These are phyloP conservation scores for Stropharia rugosoannulata DNA, from an alignment of 768 basidiomycete species.

Conservation along the genomic window DNA sequence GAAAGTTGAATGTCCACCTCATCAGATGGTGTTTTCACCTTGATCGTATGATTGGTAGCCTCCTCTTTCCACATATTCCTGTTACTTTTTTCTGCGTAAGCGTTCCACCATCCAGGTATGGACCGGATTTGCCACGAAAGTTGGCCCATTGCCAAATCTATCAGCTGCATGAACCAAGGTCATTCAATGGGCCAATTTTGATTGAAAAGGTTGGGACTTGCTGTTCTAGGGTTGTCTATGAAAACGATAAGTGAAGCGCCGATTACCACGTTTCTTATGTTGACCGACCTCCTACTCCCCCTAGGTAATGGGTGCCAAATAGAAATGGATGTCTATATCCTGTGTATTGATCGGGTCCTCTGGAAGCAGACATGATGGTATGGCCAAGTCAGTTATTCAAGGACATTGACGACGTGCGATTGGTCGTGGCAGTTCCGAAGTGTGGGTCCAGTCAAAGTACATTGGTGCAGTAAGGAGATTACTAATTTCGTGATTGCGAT, in stretches of 20 bases:
- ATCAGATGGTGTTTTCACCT: conserved; percentile 34
- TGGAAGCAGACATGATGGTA: neutral
- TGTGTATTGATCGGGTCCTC: conserved; percentile 22
- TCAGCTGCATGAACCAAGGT: conserved; percentile 28
- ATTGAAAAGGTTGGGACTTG: conserved; percentile 19
- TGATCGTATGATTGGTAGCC: conserved; percentile 26
- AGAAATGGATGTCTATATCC: conserved; percentile 54
- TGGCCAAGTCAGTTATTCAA: neutral
- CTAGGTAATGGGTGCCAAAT: conserved; percentile 39
- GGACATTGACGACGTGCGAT: too few species aligned
- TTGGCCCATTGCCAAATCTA: conserved; percentile 49
- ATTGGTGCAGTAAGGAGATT: too few species aligned
- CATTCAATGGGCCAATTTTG: neutral
- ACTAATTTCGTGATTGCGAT: too few species aligned
- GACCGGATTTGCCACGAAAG: conserved; percentile 43
- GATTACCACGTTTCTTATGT: neutral
- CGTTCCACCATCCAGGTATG: conserved; percentile 40
- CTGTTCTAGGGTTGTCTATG: conserved; percentile 48
- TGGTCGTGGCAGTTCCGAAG: too few species aligned
- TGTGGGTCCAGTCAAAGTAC: too few species aligned
- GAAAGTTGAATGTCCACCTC: conserved; percentile 32
- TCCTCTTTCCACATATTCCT: conserved; percentile 31
- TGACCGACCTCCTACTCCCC: conserved; percentile 45
- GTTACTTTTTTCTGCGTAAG: conserved; percentile 20
- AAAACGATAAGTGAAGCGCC: neutral